Conservation (phyloP, 2,329 filamentous ascomycete species). For the Leptosphaerulina australis region DNA sequence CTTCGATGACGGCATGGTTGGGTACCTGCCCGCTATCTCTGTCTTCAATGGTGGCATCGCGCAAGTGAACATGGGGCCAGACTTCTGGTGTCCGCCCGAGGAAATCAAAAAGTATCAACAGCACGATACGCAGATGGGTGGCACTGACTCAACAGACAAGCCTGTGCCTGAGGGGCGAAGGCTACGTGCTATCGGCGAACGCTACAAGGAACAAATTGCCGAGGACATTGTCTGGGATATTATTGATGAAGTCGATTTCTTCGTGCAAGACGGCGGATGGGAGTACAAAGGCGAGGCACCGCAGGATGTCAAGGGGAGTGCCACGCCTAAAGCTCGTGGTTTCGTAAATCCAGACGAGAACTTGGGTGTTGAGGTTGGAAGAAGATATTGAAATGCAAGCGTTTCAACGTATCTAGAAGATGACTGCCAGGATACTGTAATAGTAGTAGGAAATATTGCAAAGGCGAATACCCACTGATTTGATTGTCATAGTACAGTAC, state of each 20-base stretch:
- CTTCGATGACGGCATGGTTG: slow-evolving; percentile 91
- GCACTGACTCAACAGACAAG: slow-evolving; percentile 21
- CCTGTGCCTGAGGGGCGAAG: slow-evolving; percentile 37
- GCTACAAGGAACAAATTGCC: slow-evolving; percentile 90
- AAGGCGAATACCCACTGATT: slow-evolving; percentile 1
- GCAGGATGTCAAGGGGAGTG: slow-evolving; percentile 41
- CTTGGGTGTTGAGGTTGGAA: slow-evolving; percentile 45
- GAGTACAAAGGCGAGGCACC: slow-evolving; percentile 47
- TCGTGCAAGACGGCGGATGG: slow-evolving; percentile 68
- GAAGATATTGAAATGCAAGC: slow-evolving; percentile 32
- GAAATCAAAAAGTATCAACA: slow-evolving; percentile 56
- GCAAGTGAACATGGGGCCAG: slow-evolving; percentile 90
- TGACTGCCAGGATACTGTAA: not conserved
- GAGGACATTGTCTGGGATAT: slow-evolving; percentile 94
- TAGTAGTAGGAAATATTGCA: not conserved
- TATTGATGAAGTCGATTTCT: slow-evolving; percentile 92
- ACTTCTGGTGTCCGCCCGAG: slow-evolving; percentile 87
- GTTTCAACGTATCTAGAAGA: not conserved
- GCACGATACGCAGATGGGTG: slow-evolving; percentile 41
- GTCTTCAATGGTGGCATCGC: slow-evolving; percentile 90
- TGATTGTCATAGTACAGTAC: no score
- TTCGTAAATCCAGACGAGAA: slow-evolving; percentile 48
- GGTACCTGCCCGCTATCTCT: slow-evolving; percentile 93
- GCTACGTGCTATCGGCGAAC: slow-evolving; percentile 70
- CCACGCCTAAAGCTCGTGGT: slow-evolving; percentile 46